A percentile compares a stretch with the other conserved stretches of the same genome.
phyloP scores from a whole-genome alignment of 2,329 filamentous ascomycete species.

The Onygenales sp. region DNA sequence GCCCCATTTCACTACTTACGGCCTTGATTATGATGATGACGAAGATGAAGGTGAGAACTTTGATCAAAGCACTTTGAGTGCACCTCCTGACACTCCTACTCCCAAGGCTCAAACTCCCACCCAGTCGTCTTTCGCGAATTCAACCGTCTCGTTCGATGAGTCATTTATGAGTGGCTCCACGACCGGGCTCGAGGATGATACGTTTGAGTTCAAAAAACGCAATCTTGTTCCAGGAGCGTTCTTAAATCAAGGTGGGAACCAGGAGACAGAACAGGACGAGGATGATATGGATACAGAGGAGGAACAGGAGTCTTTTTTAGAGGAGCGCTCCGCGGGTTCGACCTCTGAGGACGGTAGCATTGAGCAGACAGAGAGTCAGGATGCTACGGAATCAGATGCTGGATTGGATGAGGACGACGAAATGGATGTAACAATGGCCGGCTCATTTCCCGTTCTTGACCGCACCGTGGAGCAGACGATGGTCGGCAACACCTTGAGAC shows the following conservation, averaged over 20 bases:
- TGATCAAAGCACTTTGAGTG: constrained; percentile 43
- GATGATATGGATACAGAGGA: constrained; percentile 34
- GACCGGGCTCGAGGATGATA: constrained; percentile 42
- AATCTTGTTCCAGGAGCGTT: constrained; percentile 69
- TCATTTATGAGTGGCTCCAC: constrained; percentile 29
- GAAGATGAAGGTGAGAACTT: constrained; percentile 41
- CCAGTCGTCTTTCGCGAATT: constrained; percentile 17
- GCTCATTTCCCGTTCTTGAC: constrained; percentile 64
- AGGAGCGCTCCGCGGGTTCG: constrained; percentile 79
- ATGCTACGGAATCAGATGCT: constrained; percentile 47
- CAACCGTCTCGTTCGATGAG: constrained; percentile 32
- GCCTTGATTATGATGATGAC: constrained; percentile 65
- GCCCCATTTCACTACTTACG: constrained; percentile 96
- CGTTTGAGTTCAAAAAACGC: constrained; percentile 47
- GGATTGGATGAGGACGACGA: constrained; percentile 56
- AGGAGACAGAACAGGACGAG: constrained; percentile 29
- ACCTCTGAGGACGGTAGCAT: constrained; percentile 41
- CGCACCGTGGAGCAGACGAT: constrained; percentile 65
- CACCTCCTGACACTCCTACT: constrained; percentile 38
- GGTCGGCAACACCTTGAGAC: constrained; percentile 29
- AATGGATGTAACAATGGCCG: constrained; percentile 62
- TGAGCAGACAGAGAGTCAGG: constrained; percentile 8
- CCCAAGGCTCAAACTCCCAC: constrained; percentile 27
- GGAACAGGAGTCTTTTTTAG: constrained; percentile 74
- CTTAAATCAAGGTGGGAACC: constrained; percentile 52